Base-by-base conservation (phyloP, 371 early-diverging fungal genomes). In the Batkoa obscura region DNA sequence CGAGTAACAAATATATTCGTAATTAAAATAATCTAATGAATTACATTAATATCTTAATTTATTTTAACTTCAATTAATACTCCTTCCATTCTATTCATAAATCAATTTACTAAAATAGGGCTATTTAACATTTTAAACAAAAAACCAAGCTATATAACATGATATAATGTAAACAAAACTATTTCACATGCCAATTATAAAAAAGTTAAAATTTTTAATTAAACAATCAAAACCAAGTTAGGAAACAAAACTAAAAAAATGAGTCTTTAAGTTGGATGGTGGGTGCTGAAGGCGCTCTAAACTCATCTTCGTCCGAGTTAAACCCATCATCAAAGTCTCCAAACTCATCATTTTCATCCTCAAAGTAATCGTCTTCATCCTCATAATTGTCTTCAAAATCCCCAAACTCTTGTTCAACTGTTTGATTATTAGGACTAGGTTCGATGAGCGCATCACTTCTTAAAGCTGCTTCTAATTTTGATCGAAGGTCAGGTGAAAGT, bases 241-340 rank as follows among this genome's bases (percentile, higher is more conserved):
- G n/a, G n/a, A n/a, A n/a, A 13, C 13, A 39, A 39, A 39, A 39
- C 41, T 54, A 54, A 2, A 54, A 32, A 33, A 54, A 54, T 1
- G 55, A 54, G 30, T 39, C 43, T 43, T 54, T 54, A 2, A 54
- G 37, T 43, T 54, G 55, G 43, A 54, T 54, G 31, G 55, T 54
- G 15, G 55, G 55, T 3, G 15, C 43, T 17, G 55, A 30, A 31
- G 35, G 9, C 3, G 41, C 9, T 15, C 5, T 10, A 2, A 4
- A 10, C 3, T 42, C 17, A 12, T 32, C 55, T 2, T 53, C 53
- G 34, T 50, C 51, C 2, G 9, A 9, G 31, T 12, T 37, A 34
- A 34, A 48, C 31, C 17, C 48, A 48, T n/a, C n/a, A n/a, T n/a
- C n/a, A n/a, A n/a, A n/a, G n/a, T n/a, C n/a, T n/a, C n/a, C n/a